Base-by-base conservation (phyloP, 345 rosid species). In the Lagerstroemia speciosa region DNA sequence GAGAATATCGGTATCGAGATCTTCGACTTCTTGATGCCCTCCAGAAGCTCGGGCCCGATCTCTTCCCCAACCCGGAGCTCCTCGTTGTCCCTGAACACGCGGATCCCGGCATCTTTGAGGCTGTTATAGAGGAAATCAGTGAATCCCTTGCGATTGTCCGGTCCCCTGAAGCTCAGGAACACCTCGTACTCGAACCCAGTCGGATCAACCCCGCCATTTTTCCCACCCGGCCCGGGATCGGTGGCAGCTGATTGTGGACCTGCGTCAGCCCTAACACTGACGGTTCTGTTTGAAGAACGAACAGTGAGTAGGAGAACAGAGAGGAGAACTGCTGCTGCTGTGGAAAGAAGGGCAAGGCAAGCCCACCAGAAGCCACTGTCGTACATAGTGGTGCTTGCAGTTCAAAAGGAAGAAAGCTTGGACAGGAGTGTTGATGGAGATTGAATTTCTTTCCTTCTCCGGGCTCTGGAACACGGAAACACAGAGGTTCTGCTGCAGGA, bases 141-240 rank as follows among this genome's bases (percentile, higher is more conserved):
- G 14, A 66, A 27, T 14, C 34, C 29, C 20, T 30, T 27, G 24
- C 26, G 34, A 33, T 14, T 66, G 34, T 66, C 69, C 0, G 58
- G 1, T 66, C 69, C 58, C 31, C 38, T n/a, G n/a, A n/a, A 66
- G 58, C 55, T 45, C 55, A 45, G 33, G 58, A 45, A 30, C 37
- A 66, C 69, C 3, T 66, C 69, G 69, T 0, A 66, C 3, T 52
- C 57, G 57, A 52, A 52, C 57, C 57, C 57, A n/a, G n/a, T n/a
- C 30, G 30, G 61, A 26, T 55, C 61, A 22, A 8, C 61, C 8
- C 3, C 30, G 31, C 10, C 31, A 26, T 14, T 55, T 1, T 30
- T 55, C 61, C 30, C 31, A 22, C 61, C 27, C 24, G n/a, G 55
- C 3, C 24, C 5, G 8, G 55, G 55, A 48, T 20, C 55, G 55